phyloP scores from a whole-genome alignment of 2,329 filamentous ascomycete genomes.

The Penicillium sp. region DNA sequence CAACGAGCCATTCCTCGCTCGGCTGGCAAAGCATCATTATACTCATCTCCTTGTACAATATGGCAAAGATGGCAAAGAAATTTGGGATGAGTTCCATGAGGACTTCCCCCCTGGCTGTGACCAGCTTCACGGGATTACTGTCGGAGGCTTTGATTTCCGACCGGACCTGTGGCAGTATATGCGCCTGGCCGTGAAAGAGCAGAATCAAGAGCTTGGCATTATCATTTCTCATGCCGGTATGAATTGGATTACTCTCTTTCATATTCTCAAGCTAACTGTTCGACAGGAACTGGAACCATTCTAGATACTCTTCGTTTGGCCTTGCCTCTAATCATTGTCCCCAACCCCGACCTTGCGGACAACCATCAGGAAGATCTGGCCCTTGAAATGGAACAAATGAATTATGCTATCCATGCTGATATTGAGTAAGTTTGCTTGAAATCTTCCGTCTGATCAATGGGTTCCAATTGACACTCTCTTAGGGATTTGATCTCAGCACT shows the following conservation, averaged over 20 bases:
- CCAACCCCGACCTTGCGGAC: conserved; percentile 79
- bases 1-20: conserved; percentile 63
- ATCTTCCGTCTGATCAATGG: neutral
- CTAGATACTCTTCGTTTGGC: conserved; percentile 77
- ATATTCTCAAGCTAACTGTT: conserved; percentile 9
- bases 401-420: conserved; percentile 75
- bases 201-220: conserved; percentile 62
- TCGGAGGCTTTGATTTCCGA: conserved; percentile 71
- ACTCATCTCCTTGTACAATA: conserved; percentile 79
- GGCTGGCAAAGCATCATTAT: conserved; percentile 65
- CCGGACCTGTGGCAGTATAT: conserved; percentile 65
- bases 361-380: conserved; percentile 93
- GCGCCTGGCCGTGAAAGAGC: conserved; percentile 51
- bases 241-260: conserved; percentile 19
- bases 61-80: conserved; percentile 65
- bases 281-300: conserved; percentile 82
- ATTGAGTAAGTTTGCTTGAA: conserved; percentile 59
- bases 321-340: conserved; percentile 83
- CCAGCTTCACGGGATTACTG: conserved; percentile 48
- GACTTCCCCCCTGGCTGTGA: conserved; percentile 28
- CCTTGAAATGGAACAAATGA: conserved; percentile 70
- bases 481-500: conserved; percentile 8
- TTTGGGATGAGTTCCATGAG: conserved; percentile 53
- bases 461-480: neutral
- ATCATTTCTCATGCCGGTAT: conserved; percentile 88